Evolutionary conservation across 1,284 basidiomycete species (phyloP), one percentile per base, ranked within the genome.

Genomic region (Sporisorium iseilematis-ciliati): DNA sequence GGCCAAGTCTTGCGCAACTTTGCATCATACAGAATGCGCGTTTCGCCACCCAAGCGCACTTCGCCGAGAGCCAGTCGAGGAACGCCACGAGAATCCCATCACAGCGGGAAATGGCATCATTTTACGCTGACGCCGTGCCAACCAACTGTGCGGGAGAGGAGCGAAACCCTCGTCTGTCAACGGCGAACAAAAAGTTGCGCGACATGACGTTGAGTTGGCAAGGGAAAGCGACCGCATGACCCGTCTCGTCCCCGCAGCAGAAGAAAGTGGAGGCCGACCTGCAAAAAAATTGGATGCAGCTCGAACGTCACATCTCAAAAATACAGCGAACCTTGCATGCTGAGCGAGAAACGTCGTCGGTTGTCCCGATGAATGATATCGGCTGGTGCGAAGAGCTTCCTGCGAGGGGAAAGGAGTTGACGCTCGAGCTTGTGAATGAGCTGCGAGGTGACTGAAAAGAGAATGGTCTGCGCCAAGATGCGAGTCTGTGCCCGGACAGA

Each of bases 201-300:
- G 6, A 31, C 26, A 29, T 18, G 26, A 29, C 26, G 46, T n/a
- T n/a, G n/a, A n/a, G n/a, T n/a, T n/a, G n/a, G n/a, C 46, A 29
- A 18, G 46, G 26, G 18, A 16, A 7, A 6, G 7, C 6, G 29
- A 18, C 26, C 46, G 46, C 46, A 49, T 49, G 46, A 49, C 46
- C 45, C 16, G 10, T 38, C 42, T 8, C 14, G 23, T 2, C 23
- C 21, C 21, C 12, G 11, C 43, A 46, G 38, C 4, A 38, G 8
- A 18, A 41, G 33, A 56, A 67, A 57, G 59, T 68, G 65, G 65
- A 68, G 65, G 65, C 58, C 65, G 53, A 56, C 31, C 25, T 38
- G 42, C 23, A 16, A 48, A 29, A 51, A 45, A 51, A 57, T 16
- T 7, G 14, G 18, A 48, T 50, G 56, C 56, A 58, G 23, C n/a